phyloP scores from a whole-genome alignment of 2,329 filamentous ascomycete genomes.

The Tolypocladium amazonense region DNA sequence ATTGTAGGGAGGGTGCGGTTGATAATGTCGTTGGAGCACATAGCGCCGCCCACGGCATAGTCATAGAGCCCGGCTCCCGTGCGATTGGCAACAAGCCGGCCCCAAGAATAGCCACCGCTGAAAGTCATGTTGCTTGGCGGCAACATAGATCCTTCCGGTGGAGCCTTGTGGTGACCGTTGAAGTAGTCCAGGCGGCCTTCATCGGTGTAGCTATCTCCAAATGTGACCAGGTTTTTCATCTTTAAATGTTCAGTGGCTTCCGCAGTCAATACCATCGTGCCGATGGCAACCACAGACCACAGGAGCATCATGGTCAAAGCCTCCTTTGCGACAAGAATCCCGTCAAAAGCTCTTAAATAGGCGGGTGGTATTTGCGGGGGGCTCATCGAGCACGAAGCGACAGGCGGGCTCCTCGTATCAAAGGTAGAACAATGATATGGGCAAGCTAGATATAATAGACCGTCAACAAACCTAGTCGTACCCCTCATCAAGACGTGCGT shows the following conservation, averaged over 20 bases:
- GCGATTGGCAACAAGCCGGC: constrained; percentile 51
- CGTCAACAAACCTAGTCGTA: not conserved
- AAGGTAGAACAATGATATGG: not conserved
- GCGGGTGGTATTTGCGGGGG: not conserved
- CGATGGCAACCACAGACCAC: not conserved
- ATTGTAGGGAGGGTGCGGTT: constrained; percentile 41
- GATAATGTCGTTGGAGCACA: constrained; percentile 60
- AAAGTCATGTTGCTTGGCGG: constrained; percentile 40
- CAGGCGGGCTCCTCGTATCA: not conserved
- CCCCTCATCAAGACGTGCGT: not conserved
- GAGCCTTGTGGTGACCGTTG: constrained; percentile 44
- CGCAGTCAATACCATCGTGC: not conserved
- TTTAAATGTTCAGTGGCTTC: not conserved
- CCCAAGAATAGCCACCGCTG: constrained; percentile 59
- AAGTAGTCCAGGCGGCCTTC: constrained; percentile 59
- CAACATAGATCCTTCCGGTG: constrained; percentile 46
- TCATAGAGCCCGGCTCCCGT: constrained; percentile 48
- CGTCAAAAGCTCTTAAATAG: not conserved
- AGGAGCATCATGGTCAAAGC: not conserved
- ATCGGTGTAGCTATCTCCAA: constrained; percentile 71
- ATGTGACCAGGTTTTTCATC: constrained; percentile 48
- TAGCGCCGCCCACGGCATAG: constrained; percentile 64
- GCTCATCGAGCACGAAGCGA: not conserved
- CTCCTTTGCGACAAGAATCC: not conserved
- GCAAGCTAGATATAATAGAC: not conserved